Evolutionary conservation across 2,329 filamentous ascomycete species (phyloP), one percentile per base, ranked within the genome.

Genomic region (Macrophomina phaseolina): DNA sequence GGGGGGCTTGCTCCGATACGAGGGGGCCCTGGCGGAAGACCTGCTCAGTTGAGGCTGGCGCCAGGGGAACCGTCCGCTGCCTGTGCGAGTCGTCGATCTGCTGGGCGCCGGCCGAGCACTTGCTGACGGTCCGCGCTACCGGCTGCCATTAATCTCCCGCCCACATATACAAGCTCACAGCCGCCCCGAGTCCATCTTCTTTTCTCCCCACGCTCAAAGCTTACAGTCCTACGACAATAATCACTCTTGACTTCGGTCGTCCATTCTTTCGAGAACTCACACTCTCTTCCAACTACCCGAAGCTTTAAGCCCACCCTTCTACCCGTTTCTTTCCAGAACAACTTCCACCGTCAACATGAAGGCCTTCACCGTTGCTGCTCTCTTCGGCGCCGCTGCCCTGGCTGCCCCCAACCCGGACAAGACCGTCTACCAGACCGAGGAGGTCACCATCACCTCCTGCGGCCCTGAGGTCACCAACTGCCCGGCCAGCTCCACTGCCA

Each of bases 221-320:
- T 63, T 18, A 61, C 65, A 62, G 56, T 67, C 65, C 58, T 55
- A 55, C 65, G 56, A 63, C 65, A 67, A 45, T 56, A 52, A 53
- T 55, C 65, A 53, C 58, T 64, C 49, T 67, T 67, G 66, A 67
- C 66, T 67, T 58, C 66, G 66, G 66, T 67, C 66, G 66, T 67
- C 66, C 66, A 67, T 64, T 67, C 66, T 64, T 67, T 67, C 56
- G 58, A 63, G 58, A 64, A 63, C 30, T 18, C 28, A 52, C 60
- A 58, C 66, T 67, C 66, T 67, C 61, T 67, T 66, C 58, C 58
- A 75, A 51, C 18, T 71, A 70, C 2, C 73, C 74, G 36, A 56
- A 64, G 58, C 60, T 61, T 65, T 65, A 23, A 46, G 51, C 38
- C 65, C 65, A 65, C 45, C 23, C 65, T 62, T 60, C 55, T 62